Evolutionary conservation across 768 basidiomycete genomes (phyloP), one percentile per base, ranked within the genome.

Genomic region (Podaxis sp.): DNA sequence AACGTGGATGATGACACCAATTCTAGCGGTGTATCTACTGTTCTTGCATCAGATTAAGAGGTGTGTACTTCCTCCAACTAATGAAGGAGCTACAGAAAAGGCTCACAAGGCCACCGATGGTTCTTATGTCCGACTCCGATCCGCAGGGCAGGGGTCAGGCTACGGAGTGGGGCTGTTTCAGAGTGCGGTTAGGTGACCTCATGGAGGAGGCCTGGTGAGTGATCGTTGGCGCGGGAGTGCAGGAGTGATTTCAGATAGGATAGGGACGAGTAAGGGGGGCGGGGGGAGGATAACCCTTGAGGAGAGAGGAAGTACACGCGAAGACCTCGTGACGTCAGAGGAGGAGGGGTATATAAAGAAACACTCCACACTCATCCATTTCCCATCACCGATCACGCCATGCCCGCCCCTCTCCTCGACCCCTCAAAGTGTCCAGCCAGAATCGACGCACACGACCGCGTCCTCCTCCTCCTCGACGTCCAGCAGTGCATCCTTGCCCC

Each of bases 401-500:
- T 61, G 59, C 59, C 59, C 52, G 59, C 59, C 28, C 51, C 59
- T 26, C 15, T 53, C 52, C 49, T 53, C 52, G 26, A 17, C 51
- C 13, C 59, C 33, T 19, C 59, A 52, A 42, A 30, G n/a, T 40
- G 26, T 28, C 59, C 28, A 36, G 39, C 15, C 46, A 52, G 19
- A 30, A 5, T 30, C 4, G 59, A 61, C 2, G 24, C 15, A 1
- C 17, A 36, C 38, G 38, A 70, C 30, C 82, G 82, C 61, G 82
- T 84, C 26, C 83, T 88, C 63, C 82, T 88, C 64, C 74, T 87
- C 61, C 78, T 87, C 67, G 86, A 86, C 69, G 79, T 84, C 61
- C 87, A 89, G 71, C 72, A 70, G 33, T 76, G 76, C 67, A 79
- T 84, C 76, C 77, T 89, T 61, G 70, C 74, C 46, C 74, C 78